Percentiles rank a stretch among this genome's conserved stretches.
Conservation (phyloP, 257 asterid genomes). For the Cynanchum wilfordii region DNA sequence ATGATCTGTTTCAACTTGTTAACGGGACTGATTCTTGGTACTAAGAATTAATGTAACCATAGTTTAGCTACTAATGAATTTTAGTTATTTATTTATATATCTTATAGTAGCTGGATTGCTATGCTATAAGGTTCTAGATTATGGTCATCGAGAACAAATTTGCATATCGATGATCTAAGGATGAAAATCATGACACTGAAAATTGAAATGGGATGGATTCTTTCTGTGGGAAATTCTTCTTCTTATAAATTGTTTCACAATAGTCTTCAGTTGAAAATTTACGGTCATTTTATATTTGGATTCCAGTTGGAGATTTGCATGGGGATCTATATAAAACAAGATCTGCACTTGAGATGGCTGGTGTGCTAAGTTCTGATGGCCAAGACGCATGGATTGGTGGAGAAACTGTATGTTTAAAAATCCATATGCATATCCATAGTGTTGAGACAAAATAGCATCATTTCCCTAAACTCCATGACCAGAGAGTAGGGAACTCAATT, state of each 20-base stretch:
- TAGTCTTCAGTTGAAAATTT: not conserved
- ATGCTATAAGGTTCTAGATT: not conserved
- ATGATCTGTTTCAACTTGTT: not conserved
- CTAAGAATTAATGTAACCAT: not conserved
- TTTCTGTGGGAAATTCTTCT: not conserved
- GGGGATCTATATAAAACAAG: slow-evolving; percentile 92
- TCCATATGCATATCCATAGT: not conserved
- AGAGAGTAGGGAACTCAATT: not conserved
- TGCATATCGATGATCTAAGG: not conserved
- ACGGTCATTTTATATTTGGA: not conserved
- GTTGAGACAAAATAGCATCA: not conserved
- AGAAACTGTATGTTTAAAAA: slow-evolving; percentile 53
- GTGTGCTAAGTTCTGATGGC: slow-evolving; percentile 76
- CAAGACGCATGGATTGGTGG: slow-evolving; percentile 84
- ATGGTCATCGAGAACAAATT: not conserved
- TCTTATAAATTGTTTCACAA: not conserved
- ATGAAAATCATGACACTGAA: not conserved
- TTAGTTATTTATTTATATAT: not conserved
- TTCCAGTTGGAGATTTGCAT: slow-evolving; percentile 87
- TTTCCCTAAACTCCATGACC: not conserved
- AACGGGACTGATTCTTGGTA: not conserved
- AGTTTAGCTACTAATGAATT: not conserved
- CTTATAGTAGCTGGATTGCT: not conserved
- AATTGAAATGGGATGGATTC: not conserved
- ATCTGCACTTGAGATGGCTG: slow-evolving; percentile 88